Base-by-base conservation (phyloP, 2,329 filamentous ascomycete genomes). In the Tolypocladium guangdongense region DNA sequence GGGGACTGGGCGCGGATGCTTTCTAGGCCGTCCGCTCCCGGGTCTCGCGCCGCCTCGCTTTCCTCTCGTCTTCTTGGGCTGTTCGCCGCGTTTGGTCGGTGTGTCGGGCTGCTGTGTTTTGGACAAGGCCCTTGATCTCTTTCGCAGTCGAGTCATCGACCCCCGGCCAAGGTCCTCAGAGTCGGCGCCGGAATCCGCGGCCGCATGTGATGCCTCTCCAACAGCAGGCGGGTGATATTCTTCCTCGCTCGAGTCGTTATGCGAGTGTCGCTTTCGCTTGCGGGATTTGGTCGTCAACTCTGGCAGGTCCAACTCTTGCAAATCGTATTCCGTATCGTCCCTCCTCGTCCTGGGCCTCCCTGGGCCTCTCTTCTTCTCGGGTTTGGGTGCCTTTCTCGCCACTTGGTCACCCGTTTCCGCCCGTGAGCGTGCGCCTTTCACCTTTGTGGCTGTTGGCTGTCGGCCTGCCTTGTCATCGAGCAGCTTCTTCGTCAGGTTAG, bases 401-500 rank as follows among this genome's bases (percentile, higher is more conserved):
- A 62, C 57, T 14, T 56, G 52, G n/a, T 59, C 57, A 7, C 55
- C 54, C 3, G 55, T 52, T 39, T 59, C 56, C 37, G 52, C 48
- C 6, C 56, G 59, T 12, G 58, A 54, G 41, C 57, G 62, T 4
- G 57, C 54, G 22, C 54, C 50, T 49, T 62, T 64, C 36, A 50
- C 32, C 58, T 63, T 66, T 14, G 50, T 50, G 47, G 59, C 52
- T 16, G 56, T 61, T 33, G 65, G 56, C 54, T 67, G 66, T 48
- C 59, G 62, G 56, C 64, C 65, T 43, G 66, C 66, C 59, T 70
- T 70, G 57, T 67, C 62, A 55, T 71, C 69, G 52, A 71, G 63
- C 47, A 71, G 60, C 58, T 72, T 72, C 64, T 71, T 70, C 7
- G 68, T 82, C 54, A 84, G 65, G 55, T 84, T 83, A 14, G 81